These are phyloP conservation scores for Fusarium citri DNA, from an alignment of 2,329 filamentous ascomycete species.

Conservation along the genomic window DNA sequence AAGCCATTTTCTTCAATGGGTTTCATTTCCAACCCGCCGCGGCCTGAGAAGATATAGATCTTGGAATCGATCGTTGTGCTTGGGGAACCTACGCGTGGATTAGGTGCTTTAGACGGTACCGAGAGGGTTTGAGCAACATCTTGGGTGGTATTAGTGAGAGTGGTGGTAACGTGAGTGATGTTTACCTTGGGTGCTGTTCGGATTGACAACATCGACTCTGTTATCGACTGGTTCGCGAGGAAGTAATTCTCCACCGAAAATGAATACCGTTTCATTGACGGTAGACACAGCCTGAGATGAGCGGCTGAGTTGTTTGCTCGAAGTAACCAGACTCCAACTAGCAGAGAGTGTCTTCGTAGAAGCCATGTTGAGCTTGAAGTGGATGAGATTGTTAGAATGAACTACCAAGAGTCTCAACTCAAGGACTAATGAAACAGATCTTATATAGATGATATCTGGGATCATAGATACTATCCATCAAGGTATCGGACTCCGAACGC, in stretches of 20 bases:
- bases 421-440: no score
- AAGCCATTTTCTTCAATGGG: background rate
- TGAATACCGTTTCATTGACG: background rate
- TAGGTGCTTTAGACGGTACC: background rate
- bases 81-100: background rate
- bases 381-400: no score
- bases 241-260: slow-evolving; percentile 7
- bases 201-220: background rate
- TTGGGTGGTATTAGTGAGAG: background rate
- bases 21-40: background rate
- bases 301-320: background rate
- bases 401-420: no score
- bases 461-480: background rate
- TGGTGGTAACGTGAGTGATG: background rate
- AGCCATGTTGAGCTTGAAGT: background rate
- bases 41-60: background rate
- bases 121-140: background rate
- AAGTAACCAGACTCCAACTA: background rate
- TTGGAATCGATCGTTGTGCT: background rate
- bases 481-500: background rate
- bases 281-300: slow-evolving; percentile 4
- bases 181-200: fast-evolving
- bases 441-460: background rate
- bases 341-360: background rate
- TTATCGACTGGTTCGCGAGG: slow-evolving; percentile 1